Evolutionary conservation across 192 early-diverging fungal species (phyloP).

Genomic region (Allomyces macrogynus): DNA sequence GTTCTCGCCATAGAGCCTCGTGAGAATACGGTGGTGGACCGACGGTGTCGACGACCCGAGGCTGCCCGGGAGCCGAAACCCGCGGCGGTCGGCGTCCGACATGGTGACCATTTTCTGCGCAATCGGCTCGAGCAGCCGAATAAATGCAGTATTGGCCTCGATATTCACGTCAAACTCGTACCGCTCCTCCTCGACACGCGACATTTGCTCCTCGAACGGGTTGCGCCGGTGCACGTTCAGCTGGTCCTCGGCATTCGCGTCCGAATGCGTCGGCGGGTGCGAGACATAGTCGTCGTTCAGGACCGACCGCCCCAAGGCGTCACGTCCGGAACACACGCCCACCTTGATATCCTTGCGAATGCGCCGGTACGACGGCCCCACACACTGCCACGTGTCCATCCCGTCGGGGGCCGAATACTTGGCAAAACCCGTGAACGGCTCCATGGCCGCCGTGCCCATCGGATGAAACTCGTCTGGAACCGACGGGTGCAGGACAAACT

Average conservation of each 20-base stretch:
- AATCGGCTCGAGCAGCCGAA: slow-evolving; percentile 77
- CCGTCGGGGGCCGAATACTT: too few relatives aligned
- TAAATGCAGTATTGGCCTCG: slow-evolving; percentile 75
- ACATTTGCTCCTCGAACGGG: slow-evolving; percentile 77
- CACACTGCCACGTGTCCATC: too few relatives aligned
- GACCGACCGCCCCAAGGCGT: slow-evolving; percentile 75
- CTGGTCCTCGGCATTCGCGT: slow-evolving; percentile 71
- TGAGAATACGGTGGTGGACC: slow-evolving; percentile 79
- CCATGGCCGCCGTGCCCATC: too few relatives aligned
- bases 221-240: slow-evolving; percentile 84
- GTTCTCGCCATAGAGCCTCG: slow-evolving; percentile 75
- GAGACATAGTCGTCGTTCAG: slow-evolving; percentile 93
- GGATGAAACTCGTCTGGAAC: too few relatives aligned
- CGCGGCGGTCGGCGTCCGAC: slow-evolving; percentile 49
- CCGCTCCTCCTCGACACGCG: slow-evolving; percentile 89
- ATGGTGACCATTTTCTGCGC: slow-evolving; percentile 61
- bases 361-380: slow-evolving; percentile 13
- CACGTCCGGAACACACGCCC: slow-evolving; percentile 68
- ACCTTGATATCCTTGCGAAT: slow-evolving; percentile 18
- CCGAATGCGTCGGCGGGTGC: slow-evolving; percentile 45
- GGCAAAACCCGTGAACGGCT: too few relatives aligned
- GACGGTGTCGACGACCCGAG: slow-evolving; percentile 68
- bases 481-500: slow-evolving; percentile 14
- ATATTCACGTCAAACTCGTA: slow-evolving; percentile 97
- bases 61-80: slow-evolving; percentile 50